These are phyloP conservation scores for Aureobasidium sp. DNA, from an alignment of 2,329 filamentous ascomycete species.

Conservation along the genomic window DNA sequence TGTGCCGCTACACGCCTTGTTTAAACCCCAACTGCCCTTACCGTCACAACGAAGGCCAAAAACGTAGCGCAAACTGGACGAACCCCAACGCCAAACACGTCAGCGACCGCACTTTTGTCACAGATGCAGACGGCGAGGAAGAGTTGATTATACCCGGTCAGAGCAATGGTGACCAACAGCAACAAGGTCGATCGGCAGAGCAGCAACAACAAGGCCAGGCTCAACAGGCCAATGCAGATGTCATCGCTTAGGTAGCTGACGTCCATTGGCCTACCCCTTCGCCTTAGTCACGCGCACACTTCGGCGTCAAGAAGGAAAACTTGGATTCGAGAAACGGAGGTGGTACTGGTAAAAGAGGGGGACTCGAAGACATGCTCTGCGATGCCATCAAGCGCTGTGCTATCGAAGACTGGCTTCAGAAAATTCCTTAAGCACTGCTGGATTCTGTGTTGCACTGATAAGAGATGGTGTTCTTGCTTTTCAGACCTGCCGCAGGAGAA, in stretches of 20 bases:
- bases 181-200: neutral
- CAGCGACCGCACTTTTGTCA: constrained; percentile 12
- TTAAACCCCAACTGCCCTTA: constrained; percentile 80
- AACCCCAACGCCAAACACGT: constrained; percentile 65
- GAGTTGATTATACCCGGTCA: constrained; percentile 27
- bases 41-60: constrained; percentile 84
- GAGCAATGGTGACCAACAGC: constrained; percentile 1
- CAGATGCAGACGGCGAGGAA: constrained; percentile 19
- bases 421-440: too few relatives aligned
- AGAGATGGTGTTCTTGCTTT: too few relatives aligned
- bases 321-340: neutral
- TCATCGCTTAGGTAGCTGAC: constrained; percentile 15
- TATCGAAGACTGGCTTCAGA: neutral
- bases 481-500: neutral
- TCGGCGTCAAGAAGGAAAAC: too few relatives aligned
- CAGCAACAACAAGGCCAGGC: neutral
- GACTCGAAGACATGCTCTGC: neutral
- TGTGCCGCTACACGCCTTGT: constrained; percentile 88
- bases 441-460: neutral
- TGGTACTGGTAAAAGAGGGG: neutral
- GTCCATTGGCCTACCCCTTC: neutral
- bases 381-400: neutral
- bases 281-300: neutral
- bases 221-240: constrained; percentile 6
- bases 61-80: constrained; percentile 45